phyloP scores from a whole-genome alignment of 768 basidiomycete species.

The Fistulinella prunicolor region DNA sequence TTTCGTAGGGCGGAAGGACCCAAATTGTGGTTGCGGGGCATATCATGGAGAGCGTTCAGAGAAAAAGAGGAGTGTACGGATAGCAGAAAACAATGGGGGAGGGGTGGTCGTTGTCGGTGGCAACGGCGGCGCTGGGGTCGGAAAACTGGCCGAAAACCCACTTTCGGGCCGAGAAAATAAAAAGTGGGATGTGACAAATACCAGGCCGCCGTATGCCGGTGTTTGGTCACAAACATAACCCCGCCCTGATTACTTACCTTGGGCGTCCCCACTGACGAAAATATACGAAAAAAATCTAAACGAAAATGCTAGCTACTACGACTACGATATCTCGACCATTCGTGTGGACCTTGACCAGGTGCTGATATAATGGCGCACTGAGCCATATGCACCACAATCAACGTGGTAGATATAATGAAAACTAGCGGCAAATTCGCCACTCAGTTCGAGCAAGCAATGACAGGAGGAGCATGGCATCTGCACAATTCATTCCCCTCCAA shows the following conservation, averaged over 20 bases:
- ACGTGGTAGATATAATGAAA: background rate
- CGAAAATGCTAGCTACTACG: slow-evolving; percentile 10
- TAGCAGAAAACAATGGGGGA: slow-evolving; percentile 25
- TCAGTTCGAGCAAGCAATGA: slow-evolving; percentile 1
- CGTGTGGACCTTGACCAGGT: background rate
- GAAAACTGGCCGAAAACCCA: slow-evolving; percentile 61
- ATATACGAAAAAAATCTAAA: slow-evolving; percentile 10
- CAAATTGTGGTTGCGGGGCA: slow-evolving; percentile 80
- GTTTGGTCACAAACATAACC: slow-evolving; percentile 31
- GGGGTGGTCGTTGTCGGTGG: slow-evolving; percentile 45
- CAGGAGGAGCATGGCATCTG: too few species aligned
- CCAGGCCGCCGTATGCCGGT: slow-evolving; percentile 29
- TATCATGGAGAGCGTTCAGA: slow-evolving; percentile 64
- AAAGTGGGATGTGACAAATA: slow-evolving; percentile 32
- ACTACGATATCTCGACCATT: slow-evolving; percentile 7
- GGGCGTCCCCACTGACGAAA: slow-evolving; percentile 3
- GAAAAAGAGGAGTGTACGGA: slow-evolving; percentile 40
- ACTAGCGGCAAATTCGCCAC: slow-evolving; percentile 1
- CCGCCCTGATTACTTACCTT: slow-evolving; percentile 29
- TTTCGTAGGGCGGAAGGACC: slow-evolving; percentile 79
- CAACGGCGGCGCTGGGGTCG: slow-evolving; percentile 56
- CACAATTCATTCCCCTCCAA: background rate
- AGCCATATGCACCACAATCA: background rate
- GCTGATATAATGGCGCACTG: background rate
- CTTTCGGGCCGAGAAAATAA: slow-evolving; percentile 53